A percentile compares a stretch with the other conserved stretches of the same genome.
These are phyloP conservation scores for Rosa persica DNA, from an alignment of 306 rosid species.

Conservation along the genomic window DNA sequence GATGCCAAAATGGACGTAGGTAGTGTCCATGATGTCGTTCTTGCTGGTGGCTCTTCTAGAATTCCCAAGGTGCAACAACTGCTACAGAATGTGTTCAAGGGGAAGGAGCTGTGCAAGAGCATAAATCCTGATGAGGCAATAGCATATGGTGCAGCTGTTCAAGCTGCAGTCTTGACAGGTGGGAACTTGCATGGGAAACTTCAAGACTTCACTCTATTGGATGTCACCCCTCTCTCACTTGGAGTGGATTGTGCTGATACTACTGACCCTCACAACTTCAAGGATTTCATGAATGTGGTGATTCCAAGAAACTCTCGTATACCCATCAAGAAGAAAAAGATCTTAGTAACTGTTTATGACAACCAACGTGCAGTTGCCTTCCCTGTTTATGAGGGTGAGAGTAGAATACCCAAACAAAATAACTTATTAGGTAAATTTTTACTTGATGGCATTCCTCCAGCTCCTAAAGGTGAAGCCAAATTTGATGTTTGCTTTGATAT, in stretches of 20 bases:
- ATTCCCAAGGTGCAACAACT: background rate
- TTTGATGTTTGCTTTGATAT: too few species aligned
- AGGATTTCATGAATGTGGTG: background rate
- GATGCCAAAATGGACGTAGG: background rate
- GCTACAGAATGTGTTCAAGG: background rate
- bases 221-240: constrained; percentile 4
- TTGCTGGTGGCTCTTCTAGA: constrained; percentile 3
- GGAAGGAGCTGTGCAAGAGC: background rate
- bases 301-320: constrained; percentile 11
- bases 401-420: too few species aligned
- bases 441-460: too few species aligned
- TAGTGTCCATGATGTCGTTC: background rate
- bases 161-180: background rate
- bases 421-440: too few species aligned
- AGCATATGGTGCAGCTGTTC: background rate
- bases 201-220: constrained; percentile 5
- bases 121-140: too few species aligned
- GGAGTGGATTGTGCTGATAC: background rate
- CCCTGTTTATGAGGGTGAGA: too few species aligned
- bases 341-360: background rate
- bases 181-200: background rate
- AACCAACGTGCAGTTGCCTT: background rate
- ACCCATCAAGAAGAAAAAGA: background rate
- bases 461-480: too few species aligned
- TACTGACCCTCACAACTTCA: background rate